A percentile compares a stretch with the other conserved stretches of the same genome.
Conservation (phyloP, 208 protist species). For the Polymyxa betae region DNA sequence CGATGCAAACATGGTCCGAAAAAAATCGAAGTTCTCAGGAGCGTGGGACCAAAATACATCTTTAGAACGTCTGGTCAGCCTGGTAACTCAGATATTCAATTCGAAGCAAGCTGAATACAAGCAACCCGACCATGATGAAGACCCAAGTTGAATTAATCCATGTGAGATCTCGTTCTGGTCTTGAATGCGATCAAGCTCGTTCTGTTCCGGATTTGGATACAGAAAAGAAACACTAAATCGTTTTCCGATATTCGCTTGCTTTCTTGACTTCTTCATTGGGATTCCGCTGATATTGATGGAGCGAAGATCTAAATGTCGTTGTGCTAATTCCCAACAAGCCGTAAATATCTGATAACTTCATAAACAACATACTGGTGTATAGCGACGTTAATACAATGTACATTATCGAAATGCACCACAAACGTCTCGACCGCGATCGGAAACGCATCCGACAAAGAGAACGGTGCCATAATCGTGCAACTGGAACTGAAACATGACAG, state of each 20-base stretch:
- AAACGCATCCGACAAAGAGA: not conserved
- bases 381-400: not conserved
- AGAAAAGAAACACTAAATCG: not conserved
- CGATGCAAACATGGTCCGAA: not conserved
- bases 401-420: not conserved
- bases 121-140: not conserved
- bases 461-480: not conserved
- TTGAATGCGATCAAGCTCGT: not conserved
- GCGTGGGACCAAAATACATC: slow-evolving; percentile 38
- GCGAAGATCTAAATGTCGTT: slow-evolving; percentile 11
- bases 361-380: not conserved
- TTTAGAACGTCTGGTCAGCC: not conserved
- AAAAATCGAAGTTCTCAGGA: not conserved
- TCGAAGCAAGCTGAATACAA: not conserved
- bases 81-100: not conserved
- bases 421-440: not conserved
- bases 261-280: slow-evolving; percentile 22
- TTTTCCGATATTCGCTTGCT: slow-evolving; percentile 11
- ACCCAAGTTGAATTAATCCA: not conserved
- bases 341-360: not conserved
- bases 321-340: slow-evolving; percentile 18
- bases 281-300: slow-evolving; percentile 47
- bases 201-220: not conserved
- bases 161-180: slow-evolving; percentile 7
- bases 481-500: not conserved